Evolutionary conservation across 352 stramenopile genomes (phyloP).

Genomic region (Globisporangium alternatum): DNA sequence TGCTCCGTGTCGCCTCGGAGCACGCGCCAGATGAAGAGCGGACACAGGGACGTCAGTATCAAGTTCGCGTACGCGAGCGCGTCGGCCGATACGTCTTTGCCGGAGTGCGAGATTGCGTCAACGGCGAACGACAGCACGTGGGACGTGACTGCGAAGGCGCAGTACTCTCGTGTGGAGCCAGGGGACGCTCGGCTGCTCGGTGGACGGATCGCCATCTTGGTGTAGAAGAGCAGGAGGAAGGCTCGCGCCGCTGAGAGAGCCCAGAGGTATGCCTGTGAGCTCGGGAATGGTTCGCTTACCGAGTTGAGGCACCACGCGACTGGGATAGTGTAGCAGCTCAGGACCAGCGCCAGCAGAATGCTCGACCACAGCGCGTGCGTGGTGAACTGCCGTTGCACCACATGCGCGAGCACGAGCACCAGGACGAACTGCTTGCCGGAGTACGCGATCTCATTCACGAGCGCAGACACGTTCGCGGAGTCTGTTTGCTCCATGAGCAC

Average conservation of each 20-base stretch:
- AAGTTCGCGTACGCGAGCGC: constrained; percentile 1
- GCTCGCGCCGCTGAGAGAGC: constrained; percentile 3
- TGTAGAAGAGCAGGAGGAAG: constrained; percentile 24
- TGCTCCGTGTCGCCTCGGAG: constrained; percentile 43
- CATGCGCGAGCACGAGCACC: constrained; percentile 34
- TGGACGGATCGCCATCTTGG: constrained; percentile 19
- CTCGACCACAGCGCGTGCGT: constrained; percentile 22
- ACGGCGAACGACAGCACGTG: constrained; percentile 11
- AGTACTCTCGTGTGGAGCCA: constrained; percentile 22
- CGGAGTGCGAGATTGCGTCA: not conserved
- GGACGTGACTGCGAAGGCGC: constrained; percentile 24
- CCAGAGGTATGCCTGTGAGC: constrained; percentile 17
- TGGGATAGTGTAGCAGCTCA: constrained; percentile 28
- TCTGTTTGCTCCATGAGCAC: constrained; percentile 10
- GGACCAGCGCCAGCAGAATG: constrained; percentile 22
- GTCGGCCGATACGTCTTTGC: not conserved
- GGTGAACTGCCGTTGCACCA: constrained; percentile 38
- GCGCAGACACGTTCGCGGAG: constrained; percentile 5
- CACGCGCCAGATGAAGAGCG: constrained; percentile 42
- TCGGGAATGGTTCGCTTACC: not conserved
- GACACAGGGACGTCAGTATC: not conserved
- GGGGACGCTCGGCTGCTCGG: constrained; percentile 16
- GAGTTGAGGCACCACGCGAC: constrained; percentile 15
- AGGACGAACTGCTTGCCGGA: constrained; percentile 38
- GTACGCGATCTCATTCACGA: constrained; percentile 29